Evolutionary conservation across 2,329 filamentous ascomycete genomes (phyloP), one percentile per base, ranked within the genome.

Genomic region (Fusarium sp.): DNA sequence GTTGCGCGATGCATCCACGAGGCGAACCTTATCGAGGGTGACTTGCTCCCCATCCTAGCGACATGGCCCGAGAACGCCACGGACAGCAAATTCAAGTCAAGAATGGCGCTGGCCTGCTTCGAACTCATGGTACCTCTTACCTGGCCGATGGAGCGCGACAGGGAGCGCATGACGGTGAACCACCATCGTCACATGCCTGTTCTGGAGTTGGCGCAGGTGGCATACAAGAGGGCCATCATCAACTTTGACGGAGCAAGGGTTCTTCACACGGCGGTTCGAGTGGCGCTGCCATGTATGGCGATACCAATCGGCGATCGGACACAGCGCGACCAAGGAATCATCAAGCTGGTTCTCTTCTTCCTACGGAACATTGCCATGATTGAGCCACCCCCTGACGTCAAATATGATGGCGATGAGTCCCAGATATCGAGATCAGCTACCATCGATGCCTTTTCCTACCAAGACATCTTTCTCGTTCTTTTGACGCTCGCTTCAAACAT

Each of bases 51-150:
- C 60, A 98, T 99, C 69, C 84, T 99, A 20, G 90, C 93, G 9
- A 83, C 89, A 65, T 97, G 93, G 92, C 87, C 90, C 58, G 90
- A 92, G 69, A 90, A 88, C 68, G 87, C 86, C 4, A 87, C 87
- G 64, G 89, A 92, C 50, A 91, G 90, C 81, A 91, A 88, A 70
- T 87, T 93, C 80, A 93, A 91, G 81, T 87, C 91, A 23, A 91
- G 92, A 76, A 86, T 96, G 68, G 92, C 93, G 3, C 83, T 98
- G 71, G 91, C 93, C 60, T 96, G 93, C 80, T 85, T 97, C 79
- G 95, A 99, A 81, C 83, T 99, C 51, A 86, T 99, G 76, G 93
- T 97, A 1, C 93, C 94, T 4, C 82, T 99, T 75, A 99, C 96
- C 16, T 98, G 95, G 95, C 95, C 96, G 0, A 85, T 97, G 75